Evolutionary conservation across 345 rosid species (phyloP).

Genomic region (Aquilaria sinensis): DNA sequence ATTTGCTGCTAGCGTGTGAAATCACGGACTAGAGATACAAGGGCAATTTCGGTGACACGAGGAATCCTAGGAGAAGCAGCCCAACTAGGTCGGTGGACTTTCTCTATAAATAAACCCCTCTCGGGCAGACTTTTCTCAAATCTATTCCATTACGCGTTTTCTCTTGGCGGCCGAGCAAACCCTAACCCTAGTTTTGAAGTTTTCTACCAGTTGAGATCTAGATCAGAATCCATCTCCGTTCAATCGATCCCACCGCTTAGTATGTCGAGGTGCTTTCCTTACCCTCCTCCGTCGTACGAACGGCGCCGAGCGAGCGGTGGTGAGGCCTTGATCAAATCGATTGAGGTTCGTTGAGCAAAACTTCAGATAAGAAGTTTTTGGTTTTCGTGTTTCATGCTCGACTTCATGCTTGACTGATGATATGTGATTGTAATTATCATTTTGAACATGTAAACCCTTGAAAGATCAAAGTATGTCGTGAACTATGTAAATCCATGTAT

Average conservation of each 20-base stretch:
- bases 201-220: background rate
- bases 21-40: background rate
- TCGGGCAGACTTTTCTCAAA: no score
- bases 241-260: background rate
- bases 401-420: conserved; percentile 11
- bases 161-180: background rate
- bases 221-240: background rate
- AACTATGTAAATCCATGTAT: no score
- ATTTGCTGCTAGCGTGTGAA: no score
- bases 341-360: conserved; percentile 65
- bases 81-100: background rate
- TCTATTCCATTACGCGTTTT: no score
- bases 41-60: conserved; percentile 3
- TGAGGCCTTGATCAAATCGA: conserved; percentile 36
- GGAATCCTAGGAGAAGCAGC: background rate
- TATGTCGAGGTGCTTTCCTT: conserved; percentile 69
- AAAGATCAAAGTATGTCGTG: background rate
- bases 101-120: background rate
- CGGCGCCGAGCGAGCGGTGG: conserved; percentile 16
- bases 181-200: conserved; percentile 1
- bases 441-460: background rate
- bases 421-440: background rate
- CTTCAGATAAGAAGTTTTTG: background rate
- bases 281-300: conserved; percentile 40
- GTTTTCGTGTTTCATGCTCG: conserved; percentile 36